Base-by-base conservation (phyloP, 2,329 filamentous ascomycete species). In the Diplocarpon mali region DNA sequence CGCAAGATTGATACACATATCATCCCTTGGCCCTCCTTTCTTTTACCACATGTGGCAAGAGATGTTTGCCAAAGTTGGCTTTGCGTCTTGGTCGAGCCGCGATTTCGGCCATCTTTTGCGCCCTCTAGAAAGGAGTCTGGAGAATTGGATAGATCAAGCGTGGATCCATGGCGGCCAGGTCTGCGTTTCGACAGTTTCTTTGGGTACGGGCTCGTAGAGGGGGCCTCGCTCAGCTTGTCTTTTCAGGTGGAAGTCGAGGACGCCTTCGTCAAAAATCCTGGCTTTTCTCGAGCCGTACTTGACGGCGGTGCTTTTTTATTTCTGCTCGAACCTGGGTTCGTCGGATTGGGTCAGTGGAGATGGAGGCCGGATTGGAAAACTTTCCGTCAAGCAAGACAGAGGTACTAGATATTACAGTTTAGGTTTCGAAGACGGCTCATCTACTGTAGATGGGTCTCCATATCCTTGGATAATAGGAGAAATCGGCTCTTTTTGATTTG, bases 131-230 rank as follows among this genome's bases (percentile, higher is more conserved):
- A 3, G 65, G 54, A 0, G 69, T 65, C 36, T 65, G 65, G 2
- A 61, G 61, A 36, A 68, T 65, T 1, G 64, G 65, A 60, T 67
- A 70, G 41, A 74, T 69, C 1, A 70, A 64, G 1, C 67, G 67
- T 0, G 74, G 75, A 55, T 80, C 70, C 2, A 75, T 63, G 38
- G 67, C 61, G 1, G 65, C 60, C 67, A 77, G 5, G 65, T 49
- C 17, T 63, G 64, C 24, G 62, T 57, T 5, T 50, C 41, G 10
- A 47, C 31, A 12, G 51, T 15, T 13, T 50, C 47, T 35, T 42
- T 36, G 11, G 37, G 27, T 12, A 36, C 42, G 1, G 48, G 40
- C 15, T n/a, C 16, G 7, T 42, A 20, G 9, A 38, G n/a, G 28
- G n/a, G 11, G 13, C 44, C 35, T 16, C 39, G 43, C 13, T 39